Conservation (phyloP, 768 basidiomycete genomes). For the Suillus bovinus region DNA sequence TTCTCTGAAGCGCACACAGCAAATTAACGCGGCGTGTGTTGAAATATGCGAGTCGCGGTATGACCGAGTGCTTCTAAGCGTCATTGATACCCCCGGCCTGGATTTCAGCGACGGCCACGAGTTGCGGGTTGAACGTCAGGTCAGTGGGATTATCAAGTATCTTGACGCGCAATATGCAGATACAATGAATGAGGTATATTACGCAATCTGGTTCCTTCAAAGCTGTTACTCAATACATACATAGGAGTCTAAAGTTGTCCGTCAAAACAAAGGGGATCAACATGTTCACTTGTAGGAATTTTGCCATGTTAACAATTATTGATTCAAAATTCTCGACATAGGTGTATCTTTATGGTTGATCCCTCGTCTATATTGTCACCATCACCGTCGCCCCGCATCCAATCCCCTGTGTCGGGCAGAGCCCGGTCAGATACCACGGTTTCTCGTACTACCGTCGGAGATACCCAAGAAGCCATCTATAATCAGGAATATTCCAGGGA, state of each 20-base stretch:
- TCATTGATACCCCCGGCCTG: constrained; percentile 85
- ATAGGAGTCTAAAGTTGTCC: constrained; percentile 86
- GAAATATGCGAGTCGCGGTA: constrained; percentile 85
- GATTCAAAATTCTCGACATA: constrained; percentile 31
- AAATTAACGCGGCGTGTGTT: constrained; percentile 67
- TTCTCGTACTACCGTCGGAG: constrained; percentile 54
- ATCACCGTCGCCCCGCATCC: constrained; percentile 51
- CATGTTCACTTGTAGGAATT: constrained; percentile 80
- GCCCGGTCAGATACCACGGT: constrained; percentile 70
- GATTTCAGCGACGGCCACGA: constrained; percentile 75
- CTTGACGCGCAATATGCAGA: constrained; percentile 81
- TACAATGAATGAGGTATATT: constrained; percentile 77
- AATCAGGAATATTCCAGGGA: constrained; percentile 49
- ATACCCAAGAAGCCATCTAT: constrained; percentile 49
- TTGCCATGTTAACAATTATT: background rate
- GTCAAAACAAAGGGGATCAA: constrained; percentile 85
- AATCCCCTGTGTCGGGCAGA: constrained; percentile 49
- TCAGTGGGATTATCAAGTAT: constrained; percentile 72
- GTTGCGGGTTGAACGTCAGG: constrained; percentile 77
- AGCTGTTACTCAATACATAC: constrained; percentile 1
- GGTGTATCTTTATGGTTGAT: constrained; percentile 86
- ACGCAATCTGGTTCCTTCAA: background rate
- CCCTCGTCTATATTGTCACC: constrained; percentile 66
- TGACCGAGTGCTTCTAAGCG: constrained; percentile 75
- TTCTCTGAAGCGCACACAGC: constrained; percentile 56